Evolutionary conservation across 148 eudicot species (phyloP).

Genomic region (Heliamphora exappendiculata): DNA sequence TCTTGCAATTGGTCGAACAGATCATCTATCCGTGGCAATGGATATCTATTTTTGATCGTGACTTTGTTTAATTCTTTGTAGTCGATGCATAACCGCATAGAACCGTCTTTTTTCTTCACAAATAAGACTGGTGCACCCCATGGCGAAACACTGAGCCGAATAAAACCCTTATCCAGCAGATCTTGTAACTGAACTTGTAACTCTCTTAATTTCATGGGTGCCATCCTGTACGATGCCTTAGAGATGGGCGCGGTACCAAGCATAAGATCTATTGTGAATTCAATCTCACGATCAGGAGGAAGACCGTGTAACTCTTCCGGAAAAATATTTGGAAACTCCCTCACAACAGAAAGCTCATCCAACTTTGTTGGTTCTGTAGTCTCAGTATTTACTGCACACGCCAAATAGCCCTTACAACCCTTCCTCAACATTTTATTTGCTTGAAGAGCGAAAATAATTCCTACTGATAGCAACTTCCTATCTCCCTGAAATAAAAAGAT

Average conservation of each 20-base stretch:
- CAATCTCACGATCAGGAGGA: background rate
- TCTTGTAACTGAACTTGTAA: no score
- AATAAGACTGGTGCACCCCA: background rate
- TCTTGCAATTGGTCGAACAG: slow-evolving; percentile 8
- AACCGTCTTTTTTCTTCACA: background rate
- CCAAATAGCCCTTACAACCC: no score
- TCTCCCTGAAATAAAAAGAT: no score
- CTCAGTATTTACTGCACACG: no score
- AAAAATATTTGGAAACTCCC: background rate
- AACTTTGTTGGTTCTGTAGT: background rate
- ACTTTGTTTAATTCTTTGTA: no score
- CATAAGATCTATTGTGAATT: background rate
- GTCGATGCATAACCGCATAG: background rate
- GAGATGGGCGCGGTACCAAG: background rate
- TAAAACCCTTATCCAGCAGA: no score
- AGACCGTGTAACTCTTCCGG: background rate
- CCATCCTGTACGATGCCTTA: background rate
- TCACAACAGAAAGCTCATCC: background rate
- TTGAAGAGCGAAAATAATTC: no score
- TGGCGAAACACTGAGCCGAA: no score
- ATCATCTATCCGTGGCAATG: background rate
- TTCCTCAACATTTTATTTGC: no score
- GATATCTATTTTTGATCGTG: background rate
- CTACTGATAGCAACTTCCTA: no score
- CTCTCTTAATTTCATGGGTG: no score